phyloP scores from a whole-genome alignment of 2,329 filamentous ascomycete species.

The Penicillium sp. region DNA sequence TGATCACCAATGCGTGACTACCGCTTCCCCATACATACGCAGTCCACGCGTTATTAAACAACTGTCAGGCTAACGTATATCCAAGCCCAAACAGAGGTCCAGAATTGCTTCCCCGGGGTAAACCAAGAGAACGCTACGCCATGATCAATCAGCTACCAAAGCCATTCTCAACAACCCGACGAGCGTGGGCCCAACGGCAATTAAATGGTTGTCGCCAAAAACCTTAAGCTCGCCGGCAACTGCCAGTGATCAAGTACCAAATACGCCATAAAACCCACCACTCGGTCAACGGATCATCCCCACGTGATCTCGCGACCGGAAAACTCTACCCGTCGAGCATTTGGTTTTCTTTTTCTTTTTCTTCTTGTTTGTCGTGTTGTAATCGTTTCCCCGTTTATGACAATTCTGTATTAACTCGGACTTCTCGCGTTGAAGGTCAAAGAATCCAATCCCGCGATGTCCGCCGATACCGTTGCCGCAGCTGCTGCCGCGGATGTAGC shows the following conservation, averaged over 20 bases:
- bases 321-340: constrained; percentile 3
- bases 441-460: constrained; percentile 3
- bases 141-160: too few relatives aligned
- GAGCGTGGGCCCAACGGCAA: background rate
- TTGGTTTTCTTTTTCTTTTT: background rate
- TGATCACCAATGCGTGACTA: too few relatives aligned
- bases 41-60: too few relatives aligned
- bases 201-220: background rate
- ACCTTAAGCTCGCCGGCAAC: background rate
- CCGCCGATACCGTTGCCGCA: background rate
- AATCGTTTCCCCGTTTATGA: background rate
- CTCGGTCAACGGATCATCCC: constrained; percentile 6
- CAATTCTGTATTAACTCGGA: background rate
- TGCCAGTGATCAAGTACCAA: background rate
- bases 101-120: too few relatives aligned
- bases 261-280: background rate
- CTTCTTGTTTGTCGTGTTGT: background rate
- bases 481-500: background rate
- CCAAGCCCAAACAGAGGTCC: too few relatives aligned
- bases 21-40: too few relatives aligned
- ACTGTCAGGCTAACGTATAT: too few relatives aligned
- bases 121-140: too few relatives aligned
- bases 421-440: background rate
- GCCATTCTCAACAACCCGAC: too few relatives aligned
- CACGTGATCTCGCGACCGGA: constrained; percentile 11